Base-by-base conservation (phyloP, 495 filamentous ascomycete species). In the Penicillium psychrofluorescens region DNA sequence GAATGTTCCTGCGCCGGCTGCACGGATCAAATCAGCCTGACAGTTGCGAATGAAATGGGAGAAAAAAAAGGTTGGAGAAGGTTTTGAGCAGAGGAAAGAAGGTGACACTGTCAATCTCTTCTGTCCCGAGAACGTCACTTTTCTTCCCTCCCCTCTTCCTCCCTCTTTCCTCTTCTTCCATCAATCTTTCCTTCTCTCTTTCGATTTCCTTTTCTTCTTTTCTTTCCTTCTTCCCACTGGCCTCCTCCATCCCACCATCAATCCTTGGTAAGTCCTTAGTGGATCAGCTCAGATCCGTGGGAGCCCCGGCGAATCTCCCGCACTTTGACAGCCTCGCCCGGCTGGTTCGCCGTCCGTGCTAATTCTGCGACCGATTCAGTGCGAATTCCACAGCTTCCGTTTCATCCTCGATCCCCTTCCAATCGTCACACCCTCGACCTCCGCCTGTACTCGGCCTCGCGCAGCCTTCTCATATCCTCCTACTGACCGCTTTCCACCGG, bases 271-370 rank as follows among this genome's bases (percentile, higher is more conserved):
- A 22, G 22, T 22, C 22, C 22, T 22, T 22, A 9, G 44, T 49
- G 40, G 48, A 43, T 51, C 31, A 35, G 36, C 16, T 41, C 39
- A 41, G 59, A 65, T 55, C 63, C 63, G 61, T 65, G 63, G 63
- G 55, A 61, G 38, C 44, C 48, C 48, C 51, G 61, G 59, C 48
- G 38, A 59, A 67, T 67, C 63, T 67, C 61, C 63, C 63, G 63
- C 63, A 54, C 43, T 59, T 55, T 61, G 61, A 63, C 61, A 58
- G 61, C 61, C 58, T 45, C 44, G 49, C 44, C 48, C 47, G 45
- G 43, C 61, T 22, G 61, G 61, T 58, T 64, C 57, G 48, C 48
- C 58, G 56, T 55, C 33, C 29, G 28, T 39, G 32, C 32, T 10
- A 34, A 34, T 34, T 22, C 2, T 22, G 22, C 22, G 22, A 22